phyloP scores from a whole-genome alignment of 129 eudicot genomes.

The Lactuca sativa region DNA sequence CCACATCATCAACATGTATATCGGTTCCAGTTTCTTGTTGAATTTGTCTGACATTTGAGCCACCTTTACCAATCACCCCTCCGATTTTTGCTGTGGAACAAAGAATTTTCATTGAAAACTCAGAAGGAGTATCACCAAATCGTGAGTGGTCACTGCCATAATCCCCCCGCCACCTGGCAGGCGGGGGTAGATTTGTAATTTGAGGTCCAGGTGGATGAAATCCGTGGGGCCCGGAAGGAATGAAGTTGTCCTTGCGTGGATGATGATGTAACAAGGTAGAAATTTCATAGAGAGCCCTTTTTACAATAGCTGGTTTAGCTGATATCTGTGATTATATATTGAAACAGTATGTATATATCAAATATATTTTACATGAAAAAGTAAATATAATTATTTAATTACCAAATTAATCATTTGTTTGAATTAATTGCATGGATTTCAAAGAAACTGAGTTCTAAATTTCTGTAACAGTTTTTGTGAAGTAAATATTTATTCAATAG shows the following conservation, averaged over 20 bases:
- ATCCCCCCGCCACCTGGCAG: slow-evolving; percentile 44
- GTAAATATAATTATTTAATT: too few species aligned
- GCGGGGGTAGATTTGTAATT: not conserved
- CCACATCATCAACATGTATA: slow-evolving; percentile 66
- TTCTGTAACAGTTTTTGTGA: too few species aligned
- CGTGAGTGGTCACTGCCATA: slow-evolving; percentile 42
- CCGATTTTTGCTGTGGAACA: slow-evolving; percentile 75
- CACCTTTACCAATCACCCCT: slow-evolving; percentile 83
- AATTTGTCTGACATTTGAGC: slow-evolving; percentile 58
- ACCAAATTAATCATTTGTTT: too few species aligned
- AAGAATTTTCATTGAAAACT: slow-evolving; percentile 70
- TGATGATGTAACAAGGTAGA: slow-evolving; percentile 78
- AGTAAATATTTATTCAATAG: too few species aligned
- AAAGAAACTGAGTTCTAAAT: too few species aligned
- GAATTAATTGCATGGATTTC: too few species aligned
- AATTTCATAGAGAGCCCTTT: slow-evolving; percentile 62
- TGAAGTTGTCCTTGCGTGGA: slow-evolving; percentile 76
- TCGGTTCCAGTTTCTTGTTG: slow-evolving; percentile 75
- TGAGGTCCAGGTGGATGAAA: slow-evolving; percentile 55
- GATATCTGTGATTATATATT: slow-evolving; percentile 47
- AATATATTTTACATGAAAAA: too few species aligned
- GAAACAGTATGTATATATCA: too few species aligned
- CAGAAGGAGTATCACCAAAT: slow-evolving; percentile 49
- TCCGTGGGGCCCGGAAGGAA: slow-evolving; percentile 44
- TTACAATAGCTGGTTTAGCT: slow-evolving; percentile 57